phyloP scores from a whole-genome alignment of 768 basidiomycete genomes.

The Tubosaeta brunneosetosa region DNA sequence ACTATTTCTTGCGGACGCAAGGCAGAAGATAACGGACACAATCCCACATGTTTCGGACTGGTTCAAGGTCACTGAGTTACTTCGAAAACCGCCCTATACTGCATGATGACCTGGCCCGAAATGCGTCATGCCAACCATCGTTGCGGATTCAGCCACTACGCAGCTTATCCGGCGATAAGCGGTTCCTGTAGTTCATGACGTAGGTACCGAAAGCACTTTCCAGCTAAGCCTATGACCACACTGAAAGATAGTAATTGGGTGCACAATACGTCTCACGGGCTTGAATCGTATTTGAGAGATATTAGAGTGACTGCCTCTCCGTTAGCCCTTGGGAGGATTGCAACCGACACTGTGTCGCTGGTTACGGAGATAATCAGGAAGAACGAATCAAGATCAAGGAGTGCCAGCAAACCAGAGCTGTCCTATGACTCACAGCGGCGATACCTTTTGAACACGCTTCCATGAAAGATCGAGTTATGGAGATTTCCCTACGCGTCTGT shows the following conservation, averaged over 20 bases:
- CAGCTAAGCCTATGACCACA: no score
- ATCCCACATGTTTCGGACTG: neutral
- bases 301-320: neutral
- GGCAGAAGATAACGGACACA: neutral
- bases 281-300: no score
- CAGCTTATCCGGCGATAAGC: no score
- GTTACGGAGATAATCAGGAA: neutral
- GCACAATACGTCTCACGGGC: neutral
- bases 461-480: neutral
- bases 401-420: neutral
- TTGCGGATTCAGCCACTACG: neutral
- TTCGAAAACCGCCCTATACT: neutral
- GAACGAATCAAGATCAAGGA: neutral
- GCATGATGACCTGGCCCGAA: neutral
- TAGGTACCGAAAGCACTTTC: no score
- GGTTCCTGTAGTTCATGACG: no score
- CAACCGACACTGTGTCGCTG: neutral
- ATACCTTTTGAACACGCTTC: neutral
- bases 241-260: neutral
- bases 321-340: neutral
- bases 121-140: neutral
- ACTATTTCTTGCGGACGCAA: neutral
- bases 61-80: neutral
- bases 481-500: constrained; percentile 22
- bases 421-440: neutral